Evolutionary conservation across 139 green algal species (phyloP).

Genomic region (Coelastrella sp.): DNA sequence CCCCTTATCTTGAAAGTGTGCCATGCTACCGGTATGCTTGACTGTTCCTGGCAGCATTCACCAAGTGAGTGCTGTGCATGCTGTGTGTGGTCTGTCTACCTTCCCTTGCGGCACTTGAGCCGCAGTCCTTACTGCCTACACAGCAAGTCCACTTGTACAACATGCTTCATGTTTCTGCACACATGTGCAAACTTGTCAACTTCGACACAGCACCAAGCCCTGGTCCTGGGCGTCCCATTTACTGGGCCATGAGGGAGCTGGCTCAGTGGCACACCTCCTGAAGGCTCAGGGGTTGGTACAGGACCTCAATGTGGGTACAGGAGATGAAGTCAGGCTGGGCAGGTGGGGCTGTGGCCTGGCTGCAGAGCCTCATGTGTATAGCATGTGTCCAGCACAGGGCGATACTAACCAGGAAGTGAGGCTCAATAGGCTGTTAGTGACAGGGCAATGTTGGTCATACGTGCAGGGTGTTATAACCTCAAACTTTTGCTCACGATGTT

Average conservation of each 20-base stretch:
- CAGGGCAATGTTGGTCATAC: neutral
- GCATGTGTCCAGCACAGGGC: neutral
- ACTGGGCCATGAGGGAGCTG: constrained; percentile 63
- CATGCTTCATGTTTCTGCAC: neutral
- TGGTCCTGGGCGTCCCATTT: constrained; percentile 65
- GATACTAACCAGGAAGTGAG: too few species aligned
- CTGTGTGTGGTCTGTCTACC: too few species aligned
- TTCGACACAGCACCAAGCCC: constrained; percentile 51
- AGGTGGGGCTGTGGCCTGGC: neutral
- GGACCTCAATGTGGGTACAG: constrained; percentile 22
- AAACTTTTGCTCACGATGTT: too few species aligned
- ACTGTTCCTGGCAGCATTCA: too few species aligned
- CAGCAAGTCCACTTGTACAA: neutral
- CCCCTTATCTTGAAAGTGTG: too few species aligned
- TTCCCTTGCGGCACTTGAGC: too few species aligned
- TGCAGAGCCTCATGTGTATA: neutral
- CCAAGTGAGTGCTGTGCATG: too few species aligned
- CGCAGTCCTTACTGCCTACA: neutral
- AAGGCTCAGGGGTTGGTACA: constrained; percentile 60
- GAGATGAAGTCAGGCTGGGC: constrained; percentile 44
- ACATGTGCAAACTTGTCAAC: neutral
- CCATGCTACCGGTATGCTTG: too few species aligned
- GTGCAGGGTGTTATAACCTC: neutral
- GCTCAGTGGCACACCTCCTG: constrained; percentile 57
- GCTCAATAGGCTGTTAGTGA: too few species aligned